Base-by-base conservation (phyloP, 2,329 filamentous ascomycete genomes). In the Fusarium tricinctum region DNA sequence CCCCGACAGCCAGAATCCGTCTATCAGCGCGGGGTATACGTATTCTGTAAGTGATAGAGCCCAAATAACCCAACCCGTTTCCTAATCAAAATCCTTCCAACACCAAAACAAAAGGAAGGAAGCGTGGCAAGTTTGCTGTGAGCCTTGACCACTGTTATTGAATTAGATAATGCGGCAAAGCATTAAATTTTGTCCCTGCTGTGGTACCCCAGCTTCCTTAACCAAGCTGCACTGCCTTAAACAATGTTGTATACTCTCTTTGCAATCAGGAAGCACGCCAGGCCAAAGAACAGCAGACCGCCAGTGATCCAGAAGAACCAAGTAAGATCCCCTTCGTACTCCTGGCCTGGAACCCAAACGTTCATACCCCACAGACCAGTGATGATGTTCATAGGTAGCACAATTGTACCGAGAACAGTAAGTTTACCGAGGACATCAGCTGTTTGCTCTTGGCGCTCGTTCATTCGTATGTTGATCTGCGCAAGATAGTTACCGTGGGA, bases 291-390 rank as follows among this genome's bases (percentile, higher is more conserved):
- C 3, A 97, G 59, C 45, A 98, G 79, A 0, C 92, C 92, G 2
- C 84, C 91, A 1, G 94, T 96, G 74, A 91, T 89, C 58, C 84
- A 88, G 77, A 85, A 88, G 77, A 94, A 96, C 92, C 92, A 96
- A 23, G 82, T 83, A 51, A 95, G 80, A 73, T 91, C 91, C 17
- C 85, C 86, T 69, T 97, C 93, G 61, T 89, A 83, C 45, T 95
- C 91, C 78, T 98, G 95, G 3, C 96, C 96, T 0, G 96, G 96
- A 0, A 99, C 96, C 84, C 93, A 93, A 35, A 95, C 92, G 84
- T 99, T 99, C 95, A 98, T 98, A 51, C 95, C 96, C 94, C 95
- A 99, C 74, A 98, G 89, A 71, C 96, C 96, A 4, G 96, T 98
- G 74, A 99, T 95, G 77, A 99, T 97, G 78, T 99, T 99, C 94